These are phyloP conservation scores for Mucuna pruriens DNA, from an alignment of 306 rosid genomes.

Conservation along the genomic window DNA sequence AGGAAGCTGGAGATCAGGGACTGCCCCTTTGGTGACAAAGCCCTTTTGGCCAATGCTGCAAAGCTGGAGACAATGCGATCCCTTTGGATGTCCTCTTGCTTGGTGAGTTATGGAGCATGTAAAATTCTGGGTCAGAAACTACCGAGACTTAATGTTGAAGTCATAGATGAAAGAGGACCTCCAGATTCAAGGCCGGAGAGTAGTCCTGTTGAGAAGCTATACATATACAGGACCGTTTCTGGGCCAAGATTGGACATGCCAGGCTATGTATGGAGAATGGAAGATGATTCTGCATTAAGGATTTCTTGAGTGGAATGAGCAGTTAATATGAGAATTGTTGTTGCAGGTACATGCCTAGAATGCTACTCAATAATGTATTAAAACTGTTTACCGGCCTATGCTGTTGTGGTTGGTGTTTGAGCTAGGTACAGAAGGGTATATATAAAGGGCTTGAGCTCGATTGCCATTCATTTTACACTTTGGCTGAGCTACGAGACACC, in stretches of 20 bases:
- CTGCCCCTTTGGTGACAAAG: slow-evolving; percentile 98
- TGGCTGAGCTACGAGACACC: slow-evolving; percentile 74
- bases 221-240: slow-evolving; percentile 75
- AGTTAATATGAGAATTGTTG: slow-evolving; percentile 1
- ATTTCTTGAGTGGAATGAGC: slow-evolving; percentile 50
- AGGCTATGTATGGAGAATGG: slow-evolving; percentile 81
- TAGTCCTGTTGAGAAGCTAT: slow-evolving; percentile 90
- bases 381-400: slow-evolving; percentile 46
- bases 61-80: slow-evolving; percentile 99
- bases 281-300: slow-evolving; percentile 59
- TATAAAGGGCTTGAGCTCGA: slow-evolving; percentile 61
- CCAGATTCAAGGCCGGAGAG: slow-evolving; percentile 76
- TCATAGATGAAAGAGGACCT: slow-evolving; percentile 93
- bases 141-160: slow-evolving; percentile 92
- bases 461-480: slow-evolving; percentile 74
- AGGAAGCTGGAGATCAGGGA: slow-evolving; percentile 98
- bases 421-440: slow-evolving; percentile 52
- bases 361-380: slow-evolving; percentile 36
- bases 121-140: slow-evolving; percentile 86
- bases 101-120: slow-evolving; percentile 93
- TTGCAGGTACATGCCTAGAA: slow-evolving; percentile 53
- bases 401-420: slow-evolving; percentile 55
- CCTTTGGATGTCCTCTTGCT: slow-evolving; percentile 99
- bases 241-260: slow-evolving; percentile 94
- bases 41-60: slow-evolving; percentile 98